These are phyloP conservation scores for Pseudovirgaria hyperparasitica DNA, from an alignment of 2,329 filamentous ascomycete genomes.

Conservation along the genomic window DNA sequence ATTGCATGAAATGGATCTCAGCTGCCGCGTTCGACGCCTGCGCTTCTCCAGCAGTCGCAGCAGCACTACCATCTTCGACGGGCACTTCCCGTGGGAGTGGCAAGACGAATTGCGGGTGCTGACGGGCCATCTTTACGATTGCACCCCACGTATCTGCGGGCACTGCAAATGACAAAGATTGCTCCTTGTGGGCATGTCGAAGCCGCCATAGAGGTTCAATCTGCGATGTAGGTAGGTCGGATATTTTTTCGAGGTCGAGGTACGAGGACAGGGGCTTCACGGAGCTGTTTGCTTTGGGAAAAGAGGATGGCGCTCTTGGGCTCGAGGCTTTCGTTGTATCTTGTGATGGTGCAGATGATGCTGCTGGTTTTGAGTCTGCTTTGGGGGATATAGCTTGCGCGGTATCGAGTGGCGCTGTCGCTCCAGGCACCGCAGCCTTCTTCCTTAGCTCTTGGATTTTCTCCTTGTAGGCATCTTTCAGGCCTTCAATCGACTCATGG, in stretches of 20 bases:
- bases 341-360: conserved; percentile 9
- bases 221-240: conserved; percentile 62
- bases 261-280: conserved; percentile 55
- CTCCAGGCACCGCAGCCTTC: conserved; percentile 45
- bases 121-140: conserved; percentile 58
- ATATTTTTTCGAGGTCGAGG: conserved; percentile 69
- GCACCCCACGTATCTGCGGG: conserved; percentile 58
- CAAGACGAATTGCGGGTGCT: conserved; percentile 79
- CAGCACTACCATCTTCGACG: conserved; percentile 13
- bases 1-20: conserved; percentile 94
- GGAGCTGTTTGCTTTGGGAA: conserved; percentile 11
- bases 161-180: conserved; percentile 74
- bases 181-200: conserved; percentile 59
- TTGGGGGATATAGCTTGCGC: conserved; percentile 15
- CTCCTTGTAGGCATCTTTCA: conserved; percentile 74
- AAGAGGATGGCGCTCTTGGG: conserved; percentile 13
- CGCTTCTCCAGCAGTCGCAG: conserved; percentile 14
- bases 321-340: conserved; percentile 13
- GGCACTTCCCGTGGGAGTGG: conserved; percentile 56
- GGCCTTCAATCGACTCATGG: conserved; percentile 54
- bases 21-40: conserved; percentile 42
- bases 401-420: conserved; percentile 33
- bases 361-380: conserved; percentile 10
- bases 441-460: conserved; percentile 64
- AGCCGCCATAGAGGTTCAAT: conserved; percentile 84